phyloP scores from a whole-genome alignment of 2,329 filamentous ascomycete genomes.

The Thelonectria blattea region DNA sequence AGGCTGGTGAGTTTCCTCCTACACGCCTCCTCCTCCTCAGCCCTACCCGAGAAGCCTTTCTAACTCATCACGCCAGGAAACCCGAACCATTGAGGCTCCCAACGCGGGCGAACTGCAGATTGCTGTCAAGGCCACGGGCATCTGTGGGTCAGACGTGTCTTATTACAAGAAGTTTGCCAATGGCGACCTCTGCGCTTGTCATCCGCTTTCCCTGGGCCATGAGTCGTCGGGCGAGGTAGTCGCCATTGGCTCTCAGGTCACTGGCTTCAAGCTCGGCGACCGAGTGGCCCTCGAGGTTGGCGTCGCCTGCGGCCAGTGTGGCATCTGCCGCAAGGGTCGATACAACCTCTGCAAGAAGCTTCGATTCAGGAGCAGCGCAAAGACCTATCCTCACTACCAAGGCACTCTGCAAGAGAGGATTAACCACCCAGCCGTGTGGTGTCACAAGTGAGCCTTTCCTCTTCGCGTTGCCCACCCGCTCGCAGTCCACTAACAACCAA shows the following conservation, averaged over 20 bases:
- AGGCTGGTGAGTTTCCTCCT: slow-evolving; percentile 56
- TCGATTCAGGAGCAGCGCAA: slow-evolving; percentile 67
- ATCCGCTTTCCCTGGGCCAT: slow-evolving; percentile 69
- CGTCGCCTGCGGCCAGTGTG: slow-evolving; percentile 59
- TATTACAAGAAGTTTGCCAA: slow-evolving; percentile 78
- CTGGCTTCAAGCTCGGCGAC: slow-evolving; percentile 60
- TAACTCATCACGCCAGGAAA: slow-evolving; percentile 51
- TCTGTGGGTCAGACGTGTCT: slow-evolving; percentile 73
- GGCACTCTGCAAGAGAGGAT: slow-evolving; percentile 67
- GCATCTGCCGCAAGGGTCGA: slow-evolving; percentile 57
- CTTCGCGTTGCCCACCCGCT: not conserved
- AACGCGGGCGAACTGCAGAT: slow-evolving; percentile 65
- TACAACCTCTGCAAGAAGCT: slow-evolving; percentile 69
- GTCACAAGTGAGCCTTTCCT: slow-evolving; percentile 59
- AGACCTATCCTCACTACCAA: slow-evolving; percentile 68
- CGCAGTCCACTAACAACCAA: slow-evolving; percentile 12
- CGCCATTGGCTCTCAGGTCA: slow-evolving; percentile 59
- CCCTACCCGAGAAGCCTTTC: slow-evolving; percentile 29
- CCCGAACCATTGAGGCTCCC: slow-evolving; percentile 55
- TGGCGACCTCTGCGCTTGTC: slow-evolving; percentile 70
- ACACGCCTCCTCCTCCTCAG: slow-evolving; percentile 25
- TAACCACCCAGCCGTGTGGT: slow-evolving; percentile 67
- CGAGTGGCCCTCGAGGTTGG: slow-evolving; percentile 65
- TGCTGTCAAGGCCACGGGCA: slow-evolving; percentile 68
- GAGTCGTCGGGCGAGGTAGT: slow-evolving; percentile 66